Evolutionary conservation across 129 eudicot species (phyloP), one percentile per base, ranked within the genome.

Genomic region (Centrapalus pauciflorus): DNA sequence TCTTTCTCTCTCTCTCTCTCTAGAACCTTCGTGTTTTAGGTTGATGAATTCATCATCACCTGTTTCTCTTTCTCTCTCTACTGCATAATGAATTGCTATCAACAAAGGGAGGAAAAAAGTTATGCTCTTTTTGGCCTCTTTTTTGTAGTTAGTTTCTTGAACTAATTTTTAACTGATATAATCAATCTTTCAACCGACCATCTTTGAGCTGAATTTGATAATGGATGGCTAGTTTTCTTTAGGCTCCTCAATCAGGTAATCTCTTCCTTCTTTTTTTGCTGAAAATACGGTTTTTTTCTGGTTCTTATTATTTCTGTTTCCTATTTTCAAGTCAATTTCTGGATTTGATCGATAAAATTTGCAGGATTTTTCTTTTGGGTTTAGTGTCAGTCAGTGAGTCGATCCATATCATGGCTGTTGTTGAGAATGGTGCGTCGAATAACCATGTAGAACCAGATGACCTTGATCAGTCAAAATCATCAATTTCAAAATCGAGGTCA

Each of bases 351-450:
- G 45, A 52, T 24, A 32, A 35, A 69, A 37, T 69, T 70, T 61
- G 61, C 61, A 71, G 61, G 25, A 71, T 59, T 13, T 26, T 51
- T 51, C 13, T 30, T 71, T 55, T 37, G 32, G 26, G 58, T 0
- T 21, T 24, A 24, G 73, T 55, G 73, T 68, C 37, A 46, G 55
- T 68, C 2, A 54, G 52, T 68, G 67, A 61, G 26, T 49, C 4
- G 70, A 55, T 66, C 68, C 69, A 76, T 6, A 61, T 33, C 77
- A 88, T 88, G 96, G 92, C 89, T 35, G 78, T 88, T 70, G 85
- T 84, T 43, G 96, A 84, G 61, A 88, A 84, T 76, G 77, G 76
- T 46, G 86, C 71, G 49, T 57, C 55, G 27, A 43, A 37, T 40
- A 56, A 40, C 28, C 66, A 28, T 37, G 67, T 70, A 64, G 75